Evolutionary conservation across 495 filamentous ascomycete species (phyloP), one percentile per base, ranked within the genome.

Genomic region (Trypethelium eluteriae): DNA sequence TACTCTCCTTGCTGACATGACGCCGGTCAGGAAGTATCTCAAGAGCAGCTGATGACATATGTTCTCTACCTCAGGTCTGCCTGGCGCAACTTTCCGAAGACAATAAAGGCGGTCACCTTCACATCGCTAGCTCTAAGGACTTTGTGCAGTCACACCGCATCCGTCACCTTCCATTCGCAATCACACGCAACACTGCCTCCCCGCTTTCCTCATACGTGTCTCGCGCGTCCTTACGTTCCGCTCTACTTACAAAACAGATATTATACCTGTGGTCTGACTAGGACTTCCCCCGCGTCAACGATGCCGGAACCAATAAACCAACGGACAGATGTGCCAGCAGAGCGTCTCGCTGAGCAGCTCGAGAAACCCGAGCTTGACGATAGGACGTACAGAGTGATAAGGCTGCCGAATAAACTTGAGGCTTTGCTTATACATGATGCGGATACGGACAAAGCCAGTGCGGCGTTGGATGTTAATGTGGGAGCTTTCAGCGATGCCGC

Each of bases 391-490:
- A 83, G 93, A 41, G 92, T 99, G 70, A 87, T 98, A 68, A 83
- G 84, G 65, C 79, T 99, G 56, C 79, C 86, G 3, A 99, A 98
- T 75, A 79, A 92, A 78, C 85, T 99, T n/a, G 95, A 99, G 79
- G 94, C 86, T 25, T 83, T 98, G 4, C 77, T 99, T 49, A 94
- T 98, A 39, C 94, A 98, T 76, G 94, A 99, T 76, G 85, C 90
- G 5, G 89, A 96, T 62, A 96, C 93, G 3, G 94, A 99, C 79
- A 99, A 98, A 82, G 92, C 93, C 66, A 93, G 91, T 72, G 95
- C 92, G 32, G 90, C 93, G 39, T 84, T 97, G 74, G 95, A 97
- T 76, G 92, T 98, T 73, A 92, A 96, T 78, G 94, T 95, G 9
- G 94, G 94, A 38, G 96, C 89, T 76, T 98, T 96, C 77, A 94